Base-by-base conservation (phyloP, 192 early-diverging fungal species). In the Backusella circina region DNA sequence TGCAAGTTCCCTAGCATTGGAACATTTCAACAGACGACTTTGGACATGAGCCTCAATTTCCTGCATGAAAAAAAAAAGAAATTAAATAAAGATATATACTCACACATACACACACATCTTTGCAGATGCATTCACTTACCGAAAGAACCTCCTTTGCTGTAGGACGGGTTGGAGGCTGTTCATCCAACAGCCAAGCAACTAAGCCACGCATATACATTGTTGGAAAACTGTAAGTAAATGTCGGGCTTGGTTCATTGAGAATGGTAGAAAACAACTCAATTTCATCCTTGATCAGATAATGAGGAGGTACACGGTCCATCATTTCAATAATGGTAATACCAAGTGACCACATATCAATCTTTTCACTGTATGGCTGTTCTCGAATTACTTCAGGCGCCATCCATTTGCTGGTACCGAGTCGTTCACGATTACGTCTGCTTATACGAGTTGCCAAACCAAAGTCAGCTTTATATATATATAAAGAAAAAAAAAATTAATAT, bases 351-450 rank as follows among this genome's bases (percentile, higher is more conserved):
- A 86, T 73, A 65, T 86, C 85, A 37, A 85, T 78, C 51, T 80
- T 86, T 47, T 86, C 82, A 69, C 80, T 77, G 54, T 86, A 86
- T 16, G 73, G 38, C 33, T 85, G 77, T 28, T 83, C 79, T 26
- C 67, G 74, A 75, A 86, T 78, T 26, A 86, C 82, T 76, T 86
- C 85, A 15, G 85, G 85, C 31, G 85, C 85, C 85, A 75, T 86
- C 81, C 81, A 82, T 50, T 82, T 82, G 47, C 77, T 77, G 28
- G 81, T 82, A 37, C 81, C 81, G 7, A 82, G 77, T 13, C 81
- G 77, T 21, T 77, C 77, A 51, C 77, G 67, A 39, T 82, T 82
- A 18, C 71, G 73, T 61, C 65, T 66, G 32, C 73, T 61, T 15
- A 65, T 70, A 85, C 77, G 74, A 36, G 81, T 79, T 3, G 81